A percentile compares a stretch with the other conserved stretches of the same genome.
These are phyloP conservation scores for Myxozyma sirexii DNA, from an alignment of 805 yeast species.

Conservation along the genomic window DNA sequence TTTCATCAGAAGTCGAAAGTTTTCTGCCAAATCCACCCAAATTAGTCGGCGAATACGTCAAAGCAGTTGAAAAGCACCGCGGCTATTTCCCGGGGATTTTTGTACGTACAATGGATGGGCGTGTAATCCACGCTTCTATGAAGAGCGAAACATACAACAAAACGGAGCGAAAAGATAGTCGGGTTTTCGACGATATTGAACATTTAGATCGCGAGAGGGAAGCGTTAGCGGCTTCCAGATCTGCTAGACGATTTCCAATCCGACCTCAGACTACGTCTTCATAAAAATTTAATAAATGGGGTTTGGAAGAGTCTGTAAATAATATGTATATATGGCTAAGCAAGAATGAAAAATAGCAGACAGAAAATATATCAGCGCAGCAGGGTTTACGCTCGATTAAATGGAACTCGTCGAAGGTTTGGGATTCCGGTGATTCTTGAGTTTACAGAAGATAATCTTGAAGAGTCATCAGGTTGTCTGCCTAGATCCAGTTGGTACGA, in stretches of 20 bases:
- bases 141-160: constrained; percentile 13
- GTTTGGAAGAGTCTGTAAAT: no score
- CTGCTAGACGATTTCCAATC: no score
- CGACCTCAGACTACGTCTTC: not conserved
- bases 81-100: constrained; percentile 1
- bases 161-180: constrained; percentile 5
- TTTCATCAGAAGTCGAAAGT: not conserved
- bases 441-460: not conserved
- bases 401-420: not conserved
- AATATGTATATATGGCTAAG: not conserved
- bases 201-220: not conserved
- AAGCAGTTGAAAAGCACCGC: not conserved
- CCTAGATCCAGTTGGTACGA: not conserved
- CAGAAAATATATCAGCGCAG: not conserved
- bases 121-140: not conserved
- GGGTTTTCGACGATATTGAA: not conserved
- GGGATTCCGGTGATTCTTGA: not conserved
- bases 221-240: not conserved
- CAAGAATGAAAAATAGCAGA: not conserved
- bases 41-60: constrained; percentile 2
- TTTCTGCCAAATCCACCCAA: not conserved
- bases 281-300: no score
- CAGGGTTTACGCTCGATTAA: not conserved
- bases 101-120: constrained; percentile 5
- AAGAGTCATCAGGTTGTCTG: not conserved